Conservation (phyloP, 1,284 basidiomycete genomes). For the Trametes pubescens region DNA sequence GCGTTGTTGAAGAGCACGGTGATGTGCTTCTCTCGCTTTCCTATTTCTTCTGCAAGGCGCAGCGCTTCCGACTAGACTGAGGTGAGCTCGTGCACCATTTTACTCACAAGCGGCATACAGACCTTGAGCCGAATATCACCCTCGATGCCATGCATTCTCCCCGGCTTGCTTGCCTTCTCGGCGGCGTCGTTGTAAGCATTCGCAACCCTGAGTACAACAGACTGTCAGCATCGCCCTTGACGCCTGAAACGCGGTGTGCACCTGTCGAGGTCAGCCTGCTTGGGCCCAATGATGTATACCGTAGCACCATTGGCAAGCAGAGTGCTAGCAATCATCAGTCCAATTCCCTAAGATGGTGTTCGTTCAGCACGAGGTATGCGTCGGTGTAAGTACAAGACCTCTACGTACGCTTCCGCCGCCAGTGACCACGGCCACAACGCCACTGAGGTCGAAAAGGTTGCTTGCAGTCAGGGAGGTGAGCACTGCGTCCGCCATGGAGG, state of each 20-base stretch:
- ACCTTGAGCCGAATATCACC: constrained; percentile 59
- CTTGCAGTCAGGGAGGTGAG: constrained; percentile 48
- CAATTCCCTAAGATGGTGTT: constrained; percentile 50
- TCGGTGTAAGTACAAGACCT: too few relatives aligned
- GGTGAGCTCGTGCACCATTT: background rate
- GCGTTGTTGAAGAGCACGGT: constrained; percentile 55
- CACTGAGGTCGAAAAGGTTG: constrained; percentile 53
- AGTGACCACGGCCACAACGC: constrained; percentile 57
- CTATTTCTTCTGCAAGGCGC: constrained; percentile 53
- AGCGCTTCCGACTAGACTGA: constrained; percentile 51
- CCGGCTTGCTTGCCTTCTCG: constrained; percentile 42
- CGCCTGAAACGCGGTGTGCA: constrained; percentile 21
- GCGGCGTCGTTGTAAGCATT: constrained; percentile 51
- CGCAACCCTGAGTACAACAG: constrained; percentile 40
- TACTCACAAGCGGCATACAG: background rate
- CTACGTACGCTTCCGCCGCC: constrained; percentile 54
- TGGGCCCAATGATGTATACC: constrained; percentile 57
- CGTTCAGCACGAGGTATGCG: background rate
- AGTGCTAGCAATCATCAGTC: constrained; percentile 55
- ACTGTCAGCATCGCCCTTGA: background rate
- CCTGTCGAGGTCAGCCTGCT: constrained; percentile 53
- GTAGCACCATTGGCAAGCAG: constrained; percentile 59
- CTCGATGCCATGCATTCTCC: constrained; percentile 51
- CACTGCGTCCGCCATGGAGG: constrained; percentile 47
- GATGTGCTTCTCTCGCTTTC: constrained; percentile 49